Base-by-base conservation (phyloP, 1,139 yeast species). In the Zygosaccharomyces pseudobailii region DNA sequence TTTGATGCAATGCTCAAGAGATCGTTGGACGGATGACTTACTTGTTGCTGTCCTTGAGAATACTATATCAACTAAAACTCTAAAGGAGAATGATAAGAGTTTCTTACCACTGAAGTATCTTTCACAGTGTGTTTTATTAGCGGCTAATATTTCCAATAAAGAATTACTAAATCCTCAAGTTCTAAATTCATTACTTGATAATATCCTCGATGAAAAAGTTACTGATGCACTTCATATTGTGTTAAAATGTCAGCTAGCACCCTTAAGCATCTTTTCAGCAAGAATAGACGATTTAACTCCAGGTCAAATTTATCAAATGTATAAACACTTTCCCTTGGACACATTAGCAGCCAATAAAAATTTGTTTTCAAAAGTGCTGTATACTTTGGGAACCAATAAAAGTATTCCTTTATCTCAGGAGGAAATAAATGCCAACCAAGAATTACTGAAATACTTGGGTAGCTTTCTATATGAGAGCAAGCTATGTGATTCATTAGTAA, bases 71-170 rank as follows among this genome's bases (percentile, higher is more conserved):
- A 13, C 27, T 17, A 38, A 38, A 17, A 17, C 32, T 38, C 20
- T 28, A 10, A 28, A 38, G 22, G 41, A 38, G 20, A 64, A 59
- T 40, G 61, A 59, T 5, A 54, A 57, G 42, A 45, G 43, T 8
- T 38, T 35, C 3, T 36, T 57, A 42, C 46, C 51, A 21, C 21
- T 50, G 23, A 38, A 28, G 3, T 38, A 31, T 5, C 34, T 61
- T 6, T 50, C 55, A 9, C 54, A 57, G 24, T 36, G 55, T n/a
- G 9, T 55, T 2, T 39, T 48, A 20, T n/a, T 59, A 8, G 7
- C 58, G 27, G 38, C 44, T 2, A 42, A 39, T 5, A 31, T 58
- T 4, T 27, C 39, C 3, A 43, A 54, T 19, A 50, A 45, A 27
- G 35, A 46, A 4, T 17, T 30, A 5, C 39, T 57, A 5, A 35